Conservation (phyloP, 768 basidiomycete genomes). For the Jaapia argillacea region DNA sequence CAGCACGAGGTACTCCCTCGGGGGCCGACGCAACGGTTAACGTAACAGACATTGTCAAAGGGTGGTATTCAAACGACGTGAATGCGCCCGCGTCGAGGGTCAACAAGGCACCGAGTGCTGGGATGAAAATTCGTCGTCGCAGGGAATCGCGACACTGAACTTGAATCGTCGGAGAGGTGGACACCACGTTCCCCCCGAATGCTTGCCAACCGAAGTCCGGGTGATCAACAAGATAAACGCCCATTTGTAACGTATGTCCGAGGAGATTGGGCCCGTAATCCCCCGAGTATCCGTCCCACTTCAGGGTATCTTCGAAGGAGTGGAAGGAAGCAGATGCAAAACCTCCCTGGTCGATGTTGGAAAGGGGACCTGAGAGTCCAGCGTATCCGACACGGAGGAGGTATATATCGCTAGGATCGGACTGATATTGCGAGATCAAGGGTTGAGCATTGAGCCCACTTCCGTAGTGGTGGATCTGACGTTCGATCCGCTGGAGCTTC, state of each 20-base stretch:
- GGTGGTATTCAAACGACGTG: slow-evolving; percentile 29
- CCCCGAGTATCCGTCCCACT: slow-evolving; percentile 49
- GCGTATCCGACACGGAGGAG: slow-evolving; percentile 42
- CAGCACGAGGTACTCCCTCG: slow-evolving; percentile 28
- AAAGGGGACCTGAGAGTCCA: slow-evolving; percentile 42
- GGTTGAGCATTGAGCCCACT: slow-evolving; percentile 46
- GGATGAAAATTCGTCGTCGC: slow-evolving; percentile 41
- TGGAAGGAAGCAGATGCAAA: slow-evolving; percentile 53
- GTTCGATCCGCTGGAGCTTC: slow-evolving; percentile 42
- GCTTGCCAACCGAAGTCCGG: slow-evolving; percentile 55
- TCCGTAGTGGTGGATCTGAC: slow-evolving; percentile 51
- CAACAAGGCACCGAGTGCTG: slow-evolving; percentile 35
- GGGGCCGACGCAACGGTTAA: slow-evolving; percentile 31
- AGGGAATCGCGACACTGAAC: slow-evolving; percentile 38
- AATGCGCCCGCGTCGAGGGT: slow-evolving; percentile 44
- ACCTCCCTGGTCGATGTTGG: slow-evolving; percentile 47
- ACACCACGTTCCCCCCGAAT: slow-evolving; percentile 38
- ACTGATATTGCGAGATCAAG: slow-evolving; percentile 37
- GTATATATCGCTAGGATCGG: slow-evolving; percentile 36
- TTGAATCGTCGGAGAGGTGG: slow-evolving; percentile 29
- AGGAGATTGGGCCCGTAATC: slow-evolving; percentile 55
- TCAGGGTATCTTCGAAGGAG: slow-evolving; percentile 44
- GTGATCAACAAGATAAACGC: slow-evolving; percentile 35
- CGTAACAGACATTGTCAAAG: slow-evolving; percentile 25
- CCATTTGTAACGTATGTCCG: slow-evolving; percentile 39